Conservation (phyloP, 805 yeast genomes). For the Yueomyces sinensis region DNA sequence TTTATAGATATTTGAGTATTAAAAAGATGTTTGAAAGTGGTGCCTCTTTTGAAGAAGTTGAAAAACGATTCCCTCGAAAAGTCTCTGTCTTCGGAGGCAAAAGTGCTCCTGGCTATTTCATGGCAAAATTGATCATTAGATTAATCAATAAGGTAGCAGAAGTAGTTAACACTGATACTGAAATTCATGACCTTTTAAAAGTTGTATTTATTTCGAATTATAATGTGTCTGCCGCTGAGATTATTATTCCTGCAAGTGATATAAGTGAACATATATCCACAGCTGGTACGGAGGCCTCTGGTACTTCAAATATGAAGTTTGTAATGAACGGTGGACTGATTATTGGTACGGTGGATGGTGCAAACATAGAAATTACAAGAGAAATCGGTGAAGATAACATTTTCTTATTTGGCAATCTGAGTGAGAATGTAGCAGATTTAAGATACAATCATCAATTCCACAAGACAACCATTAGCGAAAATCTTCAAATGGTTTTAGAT, state of each 20-base stretch:
- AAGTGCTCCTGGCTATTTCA: constrained; percentile 95
- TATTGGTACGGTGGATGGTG: constrained; percentile 94
- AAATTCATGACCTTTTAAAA: constrained; percentile 62
- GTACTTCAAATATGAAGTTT: constrained; percentile 93
- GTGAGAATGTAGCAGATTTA: constrained; percentile 79
- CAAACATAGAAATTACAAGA: constrained; percentile 87
- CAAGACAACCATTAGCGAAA: constrained; percentile 39
- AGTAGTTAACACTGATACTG: constrained; percentile 67
- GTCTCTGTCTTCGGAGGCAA: constrained; percentile 86
- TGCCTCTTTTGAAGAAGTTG: constrained; percentile 48
- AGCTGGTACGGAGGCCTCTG: constrained; percentile 95
- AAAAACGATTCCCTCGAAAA: constrained; percentile 50
- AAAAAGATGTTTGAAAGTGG: constrained; percentile 32
- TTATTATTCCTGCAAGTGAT: constrained; percentile 82
- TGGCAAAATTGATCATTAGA: constrained; percentile 85
- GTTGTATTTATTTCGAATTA: constrained; percentile 86
- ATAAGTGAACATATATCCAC: constrained; percentile 89
- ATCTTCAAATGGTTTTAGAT: constrained; percentile 47
- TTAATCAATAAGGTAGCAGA: constrained; percentile 69
- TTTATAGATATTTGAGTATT: constrained; percentile 66
- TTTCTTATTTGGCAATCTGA: constrained; percentile 79
- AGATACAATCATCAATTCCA: constrained; percentile 63
- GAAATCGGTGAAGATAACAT: constrained; percentile 90
- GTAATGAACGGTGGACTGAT: constrained; percentile 88
- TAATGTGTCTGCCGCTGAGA: constrained; percentile 88